Evolutionary conservation across 2,329 filamentous ascomycete genomes (phyloP).

Genomic region (Lachnellula arida): DNA sequence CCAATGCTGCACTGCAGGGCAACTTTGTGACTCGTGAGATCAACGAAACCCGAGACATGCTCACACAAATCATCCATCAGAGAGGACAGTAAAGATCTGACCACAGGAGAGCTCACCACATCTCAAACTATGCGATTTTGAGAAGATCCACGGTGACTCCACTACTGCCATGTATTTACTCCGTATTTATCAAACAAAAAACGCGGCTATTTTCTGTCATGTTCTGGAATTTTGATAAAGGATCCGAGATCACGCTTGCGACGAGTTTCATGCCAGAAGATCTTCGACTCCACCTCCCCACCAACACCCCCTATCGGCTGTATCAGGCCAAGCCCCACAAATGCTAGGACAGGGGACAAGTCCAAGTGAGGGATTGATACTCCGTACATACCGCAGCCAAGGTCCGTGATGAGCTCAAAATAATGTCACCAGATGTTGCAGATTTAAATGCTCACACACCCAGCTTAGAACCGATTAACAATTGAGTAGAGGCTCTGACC

Average conservation of each 20-base stretch:
- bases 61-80: background rate
- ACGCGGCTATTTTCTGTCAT: background rate
- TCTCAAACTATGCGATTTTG: background rate
- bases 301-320: constrained; percentile 1
- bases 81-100: background rate
- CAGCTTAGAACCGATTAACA: background rate
- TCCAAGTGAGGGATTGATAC: constrained; percentile 11
- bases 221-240: background rate
- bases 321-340: constrained; percentile 4
- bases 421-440: constrained; percentile 1
- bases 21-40: background rate
- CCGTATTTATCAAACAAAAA: background rate
- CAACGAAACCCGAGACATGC: background rate
- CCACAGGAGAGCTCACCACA: background rate
- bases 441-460: constrained; percentile 1
- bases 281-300: background rate
- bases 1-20: background rate
- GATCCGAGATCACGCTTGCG: constrained; percentile 3
- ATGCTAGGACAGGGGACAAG: background rate
- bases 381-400: constrained; percentile 1
- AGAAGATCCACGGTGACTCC: background rate
- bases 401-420: background rate
- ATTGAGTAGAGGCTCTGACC: background rate
- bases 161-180: background rate
- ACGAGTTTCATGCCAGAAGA: constrained; percentile 13